Evolutionary conservation across 768 basidiomycete genomes (phyloP), one percentile per base, ranked within the genome.

Genomic region (Amanita molliuscula): DNA sequence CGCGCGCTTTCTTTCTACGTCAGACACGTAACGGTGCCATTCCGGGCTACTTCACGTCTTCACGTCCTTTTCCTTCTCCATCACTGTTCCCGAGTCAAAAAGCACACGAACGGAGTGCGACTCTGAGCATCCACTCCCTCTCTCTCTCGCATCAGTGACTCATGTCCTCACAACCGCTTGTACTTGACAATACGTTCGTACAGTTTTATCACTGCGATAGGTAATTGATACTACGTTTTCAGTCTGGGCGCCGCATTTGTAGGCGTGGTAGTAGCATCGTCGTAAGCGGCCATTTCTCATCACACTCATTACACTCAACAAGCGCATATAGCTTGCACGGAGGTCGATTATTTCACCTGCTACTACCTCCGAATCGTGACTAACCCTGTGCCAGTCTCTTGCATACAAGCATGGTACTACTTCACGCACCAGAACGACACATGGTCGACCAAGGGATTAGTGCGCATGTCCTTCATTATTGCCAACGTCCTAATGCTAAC

Each of bases 341-440:
- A 63, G 72, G 78, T 78, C 49, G 8, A 65, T 58, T 16, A 1
- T 23, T 37, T 15, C 5, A 25, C 47, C 36, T 25, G 46, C 28
- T 33, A 13, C 28, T 5, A 2, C 28, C 16, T 26, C 18, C 15
- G 1, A 23, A 26, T 28, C 47, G 38, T 38, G 38, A 33, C 37
- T 48, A 46, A 47, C 9, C 8, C 9, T 46, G 29, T 21, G 21
- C 10, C 16, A 82, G 79, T 79, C n/a, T 75, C 76, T 6, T 66
- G 67, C 35, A 61, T 80, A 25, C 80, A 82, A 58, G 67, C 71
- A 1, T 78, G 70, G 68, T 78, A 73, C 54, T 82, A 81, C 55
- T 79, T 61, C 50, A 66, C 62, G 13, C 70, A 80, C 56, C 72
- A 76, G 47, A 65, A 61, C 21, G 79, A 81, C 58, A 56, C 61